Base-by-base conservation (phyloP, 352 stramenopile genomes). In the Aphanomyces astaci region DNA sequence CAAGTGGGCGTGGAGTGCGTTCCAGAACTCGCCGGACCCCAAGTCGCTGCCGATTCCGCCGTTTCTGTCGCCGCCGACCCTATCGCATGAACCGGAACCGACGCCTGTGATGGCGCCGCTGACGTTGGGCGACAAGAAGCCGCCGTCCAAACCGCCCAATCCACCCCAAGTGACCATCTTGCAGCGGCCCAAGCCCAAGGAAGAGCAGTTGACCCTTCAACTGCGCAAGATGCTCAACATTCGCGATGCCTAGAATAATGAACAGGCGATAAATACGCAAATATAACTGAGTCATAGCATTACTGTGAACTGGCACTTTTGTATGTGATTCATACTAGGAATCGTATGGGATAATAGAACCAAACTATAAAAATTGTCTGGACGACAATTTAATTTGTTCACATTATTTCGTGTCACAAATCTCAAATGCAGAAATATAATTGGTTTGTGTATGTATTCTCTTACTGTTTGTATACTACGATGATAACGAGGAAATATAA, bases 1-100 rank as follows among this genome's bases (percentile, higher is more conserved):
- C 43, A 92, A 93, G 62, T 93, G 82, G 82, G 84, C 84, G 10
- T 93, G 84, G 84, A 91, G 82, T 53, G 82, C 82, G 30, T 93
- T 93, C 64, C 84, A 93, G 72, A 89, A 82, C 24, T 91, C 84
- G 3, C 84, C 84, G 7, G 84, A 93, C 25, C 84, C 84, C 7
- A 77, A 80, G 68, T 76, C 86, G 48, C 71, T 93, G 9, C 84
- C 84, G 40, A 72, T 93, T 64, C 84, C 84, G n/a, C 81, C 82
- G 51, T 93, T 93, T 53, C 72, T 88, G 22, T 71, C 72, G 1
- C 74, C 76, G 31, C 30, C 40, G 17, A 53, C 65, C n/a, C 25
- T 63, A 31, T 33, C 33, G 17, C 40, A 64, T 22, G 33, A 64
- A 64, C 33, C 33, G 7, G 33, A 52, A 32, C 33, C 33, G 24